These are phyloP conservation scores for Phytopythium litorale DNA, from an alignment of 352 stramenopile species.

Conservation along the genomic window DNA sequence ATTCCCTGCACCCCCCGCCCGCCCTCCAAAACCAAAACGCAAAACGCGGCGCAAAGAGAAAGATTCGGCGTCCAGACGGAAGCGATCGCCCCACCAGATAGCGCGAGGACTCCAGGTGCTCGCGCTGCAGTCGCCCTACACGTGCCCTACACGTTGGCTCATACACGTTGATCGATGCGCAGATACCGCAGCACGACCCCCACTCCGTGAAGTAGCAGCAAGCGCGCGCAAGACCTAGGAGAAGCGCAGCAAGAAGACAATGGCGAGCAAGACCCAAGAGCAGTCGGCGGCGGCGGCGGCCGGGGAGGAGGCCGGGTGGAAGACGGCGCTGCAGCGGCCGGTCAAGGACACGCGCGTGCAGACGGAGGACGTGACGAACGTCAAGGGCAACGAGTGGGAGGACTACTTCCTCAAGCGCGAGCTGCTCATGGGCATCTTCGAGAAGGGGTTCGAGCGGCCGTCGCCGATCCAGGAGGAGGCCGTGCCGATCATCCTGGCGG, in stretches of 20 bases:
- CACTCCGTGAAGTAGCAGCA: too few species aligned
- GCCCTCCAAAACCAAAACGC: too few species aligned
- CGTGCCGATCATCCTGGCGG: slow-evolving; percentile 98
- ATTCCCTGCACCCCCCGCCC: too few species aligned
- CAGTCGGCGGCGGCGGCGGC: background rate
- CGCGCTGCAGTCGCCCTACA: too few species aligned
- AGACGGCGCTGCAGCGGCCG: slow-evolving; percentile 71
- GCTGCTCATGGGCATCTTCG: slow-evolving; percentile 99
- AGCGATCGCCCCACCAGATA: too few species aligned
- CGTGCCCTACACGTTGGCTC: too few species aligned
- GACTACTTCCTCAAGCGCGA: slow-evolving; percentile 99
- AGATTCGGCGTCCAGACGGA: background rate
- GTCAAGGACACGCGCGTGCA: slow-evolving; percentile 88
- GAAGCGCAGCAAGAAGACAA: background rate
- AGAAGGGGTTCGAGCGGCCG: slow-evolving; percentile 99
- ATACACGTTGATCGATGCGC: too few species aligned
- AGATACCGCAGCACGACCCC: too few species aligned
- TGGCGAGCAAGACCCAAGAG: slow-evolving; percentile 2
- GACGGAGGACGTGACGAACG: slow-evolving; percentile 97
- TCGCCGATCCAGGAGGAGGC: slow-evolving; percentile 99
- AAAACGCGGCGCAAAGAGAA: background rate
- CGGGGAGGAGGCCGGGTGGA: slow-evolving; percentile 44
- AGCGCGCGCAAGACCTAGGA: too few species aligned
- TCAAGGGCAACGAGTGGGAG: slow-evolving; percentile 99
- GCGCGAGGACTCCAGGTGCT: too few species aligned